Conservation (phyloP, 306 rosid species). For the Betula pendula region DNA sequence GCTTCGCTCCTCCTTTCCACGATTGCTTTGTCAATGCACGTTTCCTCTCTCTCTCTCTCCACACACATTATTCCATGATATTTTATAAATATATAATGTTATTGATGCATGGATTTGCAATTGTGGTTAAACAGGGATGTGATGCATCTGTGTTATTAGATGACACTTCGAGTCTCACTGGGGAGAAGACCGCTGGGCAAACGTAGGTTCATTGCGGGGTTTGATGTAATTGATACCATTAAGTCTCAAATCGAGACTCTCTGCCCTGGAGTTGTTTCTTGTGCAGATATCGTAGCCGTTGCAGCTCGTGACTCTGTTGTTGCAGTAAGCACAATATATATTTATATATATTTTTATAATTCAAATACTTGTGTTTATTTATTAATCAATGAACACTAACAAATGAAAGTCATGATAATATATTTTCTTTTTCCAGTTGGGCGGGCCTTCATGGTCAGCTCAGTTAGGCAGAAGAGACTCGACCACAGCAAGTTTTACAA, state of each 20-base stretch:
- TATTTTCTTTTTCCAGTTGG: conserved; percentile 34
- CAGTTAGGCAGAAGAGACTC: conserved; percentile 75
- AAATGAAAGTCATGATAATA: too few species aligned
- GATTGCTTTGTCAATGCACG: conserved; percentile 62
- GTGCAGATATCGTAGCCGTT: conserved; percentile 66
- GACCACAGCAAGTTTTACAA: conserved; percentile 58
- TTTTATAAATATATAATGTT: too few species aligned
- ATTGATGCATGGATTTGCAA: not conserved
- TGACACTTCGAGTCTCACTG: conserved; percentile 62
- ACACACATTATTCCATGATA: not conserved
- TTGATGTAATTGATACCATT: conserved; percentile 58
- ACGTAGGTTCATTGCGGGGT: conserved; percentile 57
- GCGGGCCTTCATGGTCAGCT: conserved; percentile 66
- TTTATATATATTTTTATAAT: too few species aligned
- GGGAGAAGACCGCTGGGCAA: conserved; percentile 70
- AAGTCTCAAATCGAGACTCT: conserved; percentile 54
- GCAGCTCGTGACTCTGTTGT: conserved; percentile 71
- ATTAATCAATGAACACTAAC: too few species aligned
- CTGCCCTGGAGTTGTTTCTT: conserved; percentile 74
- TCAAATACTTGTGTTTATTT: too few species aligned
- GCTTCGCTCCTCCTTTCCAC: conserved; percentile 69
- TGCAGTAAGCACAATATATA: too few species aligned
- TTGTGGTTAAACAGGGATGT: conserved; percentile 56
- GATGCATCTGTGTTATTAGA: conserved; percentile 72
- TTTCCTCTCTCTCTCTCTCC: conserved; percentile 8